Evolutionary conservation across 1,139 yeast genomes (phyloP).

Genomic region (Pichia sp.): DNA sequence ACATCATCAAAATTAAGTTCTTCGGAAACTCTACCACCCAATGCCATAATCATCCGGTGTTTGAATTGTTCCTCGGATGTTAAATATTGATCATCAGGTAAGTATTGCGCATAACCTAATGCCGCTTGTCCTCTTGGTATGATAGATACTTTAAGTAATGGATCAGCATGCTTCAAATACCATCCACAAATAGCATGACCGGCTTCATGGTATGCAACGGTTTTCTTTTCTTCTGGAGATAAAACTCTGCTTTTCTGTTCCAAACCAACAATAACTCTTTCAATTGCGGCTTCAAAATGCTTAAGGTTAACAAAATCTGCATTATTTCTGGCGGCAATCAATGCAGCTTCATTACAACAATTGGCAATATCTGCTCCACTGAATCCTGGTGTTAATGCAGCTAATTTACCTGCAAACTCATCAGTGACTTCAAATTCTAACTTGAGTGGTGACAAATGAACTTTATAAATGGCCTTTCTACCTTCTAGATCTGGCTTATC

Average conservation of each 20-base stretch:
- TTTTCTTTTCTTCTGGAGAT: constrained; percentile 62
- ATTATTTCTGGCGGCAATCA: constrained; percentile 68
- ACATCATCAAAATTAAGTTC: constrained; percentile 71
- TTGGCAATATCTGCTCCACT: constrained; percentile 85
- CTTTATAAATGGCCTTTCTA: constrained; percentile 65
- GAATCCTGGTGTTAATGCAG: constrained; percentile 77
- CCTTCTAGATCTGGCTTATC: constrained; percentile 77
- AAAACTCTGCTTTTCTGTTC: constrained; percentile 64
- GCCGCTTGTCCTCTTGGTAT: constrained; percentile 90
- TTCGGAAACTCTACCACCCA: constrained; percentile 77
- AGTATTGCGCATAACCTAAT: constrained; percentile 73
- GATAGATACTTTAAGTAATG: constrained; percentile 89
- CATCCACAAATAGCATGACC: constrained; percentile 98
- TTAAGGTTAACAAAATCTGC: constrained; percentile 44
- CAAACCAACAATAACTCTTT: constrained; percentile 74
- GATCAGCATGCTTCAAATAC: constrained; percentile 85
- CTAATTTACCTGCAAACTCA: constrained; percentile 59
- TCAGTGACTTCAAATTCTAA: constrained; percentile 41
- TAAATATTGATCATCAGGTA: constrained; percentile 69
- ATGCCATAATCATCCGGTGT: constrained; percentile 73
- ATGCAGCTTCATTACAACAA: constrained; percentile 76
- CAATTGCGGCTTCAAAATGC: constrained; percentile 76
- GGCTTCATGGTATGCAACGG: constrained; percentile 85
- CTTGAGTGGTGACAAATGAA: constrained; percentile 55
- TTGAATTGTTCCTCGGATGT: constrained; percentile 56